Evolutionary conservation across 106 monocot genomes (phyloP).

Genomic region (Alisma plantagoaquatica): DNA sequence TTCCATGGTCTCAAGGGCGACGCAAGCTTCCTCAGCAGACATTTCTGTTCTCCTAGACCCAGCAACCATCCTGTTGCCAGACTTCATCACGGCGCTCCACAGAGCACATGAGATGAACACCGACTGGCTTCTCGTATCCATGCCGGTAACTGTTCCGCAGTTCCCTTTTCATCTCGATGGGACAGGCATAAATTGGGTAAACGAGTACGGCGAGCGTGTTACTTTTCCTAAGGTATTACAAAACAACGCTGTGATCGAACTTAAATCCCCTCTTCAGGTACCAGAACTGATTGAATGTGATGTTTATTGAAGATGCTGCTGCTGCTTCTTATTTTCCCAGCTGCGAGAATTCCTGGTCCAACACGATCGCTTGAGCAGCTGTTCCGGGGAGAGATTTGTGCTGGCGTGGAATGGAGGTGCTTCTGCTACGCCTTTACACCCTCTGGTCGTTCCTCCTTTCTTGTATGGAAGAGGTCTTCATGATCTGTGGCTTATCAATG

Average conservation of each 20-base stretch:
- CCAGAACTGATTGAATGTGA: too few relatives aligned
- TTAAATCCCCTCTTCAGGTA: too few relatives aligned
- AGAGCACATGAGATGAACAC: constrained; percentile 34
- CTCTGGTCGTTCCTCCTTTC: constrained; percentile 77
- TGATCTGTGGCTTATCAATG: constrained; percentile 66
- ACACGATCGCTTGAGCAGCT: too few relatives aligned
- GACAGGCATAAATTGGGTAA: constrained; percentile 34
- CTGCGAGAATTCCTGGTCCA: constrained; percentile 43
- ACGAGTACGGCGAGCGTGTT: constrained; percentile 31
- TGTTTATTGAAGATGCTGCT: background rate
- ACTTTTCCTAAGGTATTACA: constrained; percentile 46
- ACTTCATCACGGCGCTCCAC: constrained; percentile 38
- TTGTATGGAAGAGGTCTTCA: constrained; percentile 60
- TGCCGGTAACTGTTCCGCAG: constrained; percentile 23
- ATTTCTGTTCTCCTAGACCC: constrained; percentile 77
- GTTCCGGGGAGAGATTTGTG: constrained; percentile 37
- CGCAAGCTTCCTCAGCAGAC: constrained; percentile 45
- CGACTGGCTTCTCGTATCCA: constrained; percentile 80
- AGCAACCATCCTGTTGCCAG: constrained; percentile 67
- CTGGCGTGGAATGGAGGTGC: constrained; percentile 77
- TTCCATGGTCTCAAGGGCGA: constrained; percentile 73
- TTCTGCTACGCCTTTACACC: constrained; percentile 34
- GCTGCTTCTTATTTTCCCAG: constrained; percentile 43
- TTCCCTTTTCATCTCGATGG: constrained; percentile 48
- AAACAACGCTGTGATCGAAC: too few relatives aligned